Evolutionary conservation across 192 early-diverging fungal genomes (phyloP).

Genomic region (Diversispora eburnea): DNA sequence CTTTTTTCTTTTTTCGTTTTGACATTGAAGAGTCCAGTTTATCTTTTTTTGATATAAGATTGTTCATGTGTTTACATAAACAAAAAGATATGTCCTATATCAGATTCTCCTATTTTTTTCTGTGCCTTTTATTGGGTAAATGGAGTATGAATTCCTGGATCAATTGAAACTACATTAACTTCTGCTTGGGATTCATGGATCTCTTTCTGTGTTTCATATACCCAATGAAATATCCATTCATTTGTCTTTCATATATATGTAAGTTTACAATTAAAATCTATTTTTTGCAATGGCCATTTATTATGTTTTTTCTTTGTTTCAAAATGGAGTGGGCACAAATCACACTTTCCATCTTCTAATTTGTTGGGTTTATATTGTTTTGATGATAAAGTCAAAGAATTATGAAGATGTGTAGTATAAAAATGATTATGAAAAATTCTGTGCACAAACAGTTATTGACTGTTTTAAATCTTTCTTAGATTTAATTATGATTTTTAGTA

Average conservation of each 20-base stretch:
- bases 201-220: constrained; percentile 20
- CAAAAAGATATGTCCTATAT: constrained; percentile 21
- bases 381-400: constrained; percentile 15
- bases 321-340: constrained; percentile 5
- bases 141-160: constrained; percentile 12
- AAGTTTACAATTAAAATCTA: constrained; percentile 26
- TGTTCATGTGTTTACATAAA: too few relatives aligned
- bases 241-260: constrained; percentile 20
- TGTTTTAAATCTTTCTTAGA: constrained; percentile 18
- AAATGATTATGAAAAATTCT: constrained; percentile 22
- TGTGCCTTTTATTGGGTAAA: constrained; percentile 1
- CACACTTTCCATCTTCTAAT: constrained; percentile 12
- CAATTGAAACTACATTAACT: too few relatives aligned
- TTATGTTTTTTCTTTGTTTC: constrained; percentile 18
- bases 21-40: constrained; percentile 6
- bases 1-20: constrained; percentile 19
- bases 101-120: constrained; percentile 16
- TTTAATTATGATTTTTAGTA: constrained; percentile 15
- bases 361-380: constrained; percentile 14
- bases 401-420: constrained; percentile 11
- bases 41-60: constrained; percentile 21
- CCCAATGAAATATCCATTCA: constrained; percentile 18
- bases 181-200: neutral
- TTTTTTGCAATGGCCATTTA: constrained; percentile 13
- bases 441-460: neutral